phyloP scores from a whole-genome alignment of 2,329 filamentous ascomycete species.

The Colletotrichum sp. region DNA sequence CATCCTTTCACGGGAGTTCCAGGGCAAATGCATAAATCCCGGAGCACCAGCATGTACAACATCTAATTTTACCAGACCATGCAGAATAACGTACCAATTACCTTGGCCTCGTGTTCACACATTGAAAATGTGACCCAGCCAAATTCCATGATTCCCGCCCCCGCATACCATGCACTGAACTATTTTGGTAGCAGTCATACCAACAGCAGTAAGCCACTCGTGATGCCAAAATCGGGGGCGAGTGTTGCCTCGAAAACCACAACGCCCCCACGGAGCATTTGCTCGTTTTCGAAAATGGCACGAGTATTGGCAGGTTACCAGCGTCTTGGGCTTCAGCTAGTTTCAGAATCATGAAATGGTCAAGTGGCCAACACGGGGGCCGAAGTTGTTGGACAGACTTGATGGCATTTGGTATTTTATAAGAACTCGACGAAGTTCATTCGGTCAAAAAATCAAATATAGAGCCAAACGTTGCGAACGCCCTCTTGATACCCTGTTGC shows the following conservation, averaged over 20 bases:
- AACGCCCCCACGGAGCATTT: background rate
- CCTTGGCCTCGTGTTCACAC: background rate
- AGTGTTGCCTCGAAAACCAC: fast-evolving
- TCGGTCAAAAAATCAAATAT: too few relatives aligned
- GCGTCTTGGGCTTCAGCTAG: background rate
- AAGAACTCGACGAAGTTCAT: background rate
- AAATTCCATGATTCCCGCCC: background rate
- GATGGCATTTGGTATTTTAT: background rate
- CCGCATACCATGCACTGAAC: background rate
- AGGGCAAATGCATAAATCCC: too few relatives aligned
- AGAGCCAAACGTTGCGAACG: background rate
- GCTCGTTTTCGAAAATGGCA: background rate
- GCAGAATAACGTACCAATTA: too few relatives aligned
- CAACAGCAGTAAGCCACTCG: background rate
- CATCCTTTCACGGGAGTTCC: background rate
- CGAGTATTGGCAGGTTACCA: fast-evolving
- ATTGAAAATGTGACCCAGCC: background rate
- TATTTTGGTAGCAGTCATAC: background rate
- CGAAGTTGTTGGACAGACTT: background rate
- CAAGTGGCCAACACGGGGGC: background rate
- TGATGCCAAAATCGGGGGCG: background rate
- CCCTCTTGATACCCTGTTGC: too few relatives aligned
- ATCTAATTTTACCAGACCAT: too few relatives aligned
- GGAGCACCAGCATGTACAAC: background rate
- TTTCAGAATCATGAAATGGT: background rate